Percentiles rank a stretch among this genome's conserved stretches.
phyloP scores from a whole-genome alignment of 2,329 filamentous ascomycete genomes.

The Penicillium italicum region DNA sequence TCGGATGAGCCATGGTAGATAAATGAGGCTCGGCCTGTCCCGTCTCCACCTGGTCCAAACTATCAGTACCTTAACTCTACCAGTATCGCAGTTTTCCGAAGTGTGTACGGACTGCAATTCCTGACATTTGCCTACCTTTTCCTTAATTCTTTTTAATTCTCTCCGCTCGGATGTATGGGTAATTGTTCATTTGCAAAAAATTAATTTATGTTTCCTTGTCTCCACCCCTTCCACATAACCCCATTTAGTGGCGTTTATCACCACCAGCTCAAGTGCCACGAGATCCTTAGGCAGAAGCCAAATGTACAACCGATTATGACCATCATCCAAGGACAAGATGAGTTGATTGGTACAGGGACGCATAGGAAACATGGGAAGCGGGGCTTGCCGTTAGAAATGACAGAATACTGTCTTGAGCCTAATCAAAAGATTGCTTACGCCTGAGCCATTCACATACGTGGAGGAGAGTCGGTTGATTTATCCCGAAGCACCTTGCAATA shows the following conservation, averaged over 20 bases:
- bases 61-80: background rate
- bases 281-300: background rate
- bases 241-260: background rate
- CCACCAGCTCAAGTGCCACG: background rate
- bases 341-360: background rate
- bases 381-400: background rate
- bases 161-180: background rate
- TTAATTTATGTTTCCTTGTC: too few species aligned
- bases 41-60: background rate
- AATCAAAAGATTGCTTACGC: background rate
- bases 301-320: background rate
- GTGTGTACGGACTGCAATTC: too few species aligned
- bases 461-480: background rate
- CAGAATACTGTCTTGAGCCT: background rate
- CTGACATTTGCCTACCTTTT: too few species aligned
- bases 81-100: background rate
- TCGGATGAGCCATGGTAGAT: background rate
- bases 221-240: too few species aligned
- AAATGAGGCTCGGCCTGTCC: background rate
- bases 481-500: background rate
- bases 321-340: background rate
- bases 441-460: too few species aligned
- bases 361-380: background rate
- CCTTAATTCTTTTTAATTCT: background rate
- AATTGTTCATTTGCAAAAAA: background rate